Percentiles rank a stretch among this genome's conserved stretches.
Evolutionary conservation across 305 asterid genomes (phyloP).

Genomic region (Fraxinus platypoda): DNA sequence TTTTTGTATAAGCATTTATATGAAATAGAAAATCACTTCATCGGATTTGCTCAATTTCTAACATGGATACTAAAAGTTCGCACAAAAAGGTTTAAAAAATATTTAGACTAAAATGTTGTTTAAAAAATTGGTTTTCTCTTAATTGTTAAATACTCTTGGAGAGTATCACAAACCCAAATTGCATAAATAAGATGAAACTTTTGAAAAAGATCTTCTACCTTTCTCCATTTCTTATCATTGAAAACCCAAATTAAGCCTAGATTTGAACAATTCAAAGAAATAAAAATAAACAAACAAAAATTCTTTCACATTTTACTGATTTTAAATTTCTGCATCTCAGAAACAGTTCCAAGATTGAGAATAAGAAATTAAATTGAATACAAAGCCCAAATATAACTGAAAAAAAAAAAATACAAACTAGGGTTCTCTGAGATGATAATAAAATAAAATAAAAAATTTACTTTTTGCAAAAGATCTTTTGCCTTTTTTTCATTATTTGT

Average conservation of each 20-base stretch:
- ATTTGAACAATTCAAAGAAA: neutral
- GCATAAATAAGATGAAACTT: neutral
- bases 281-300: neutral
- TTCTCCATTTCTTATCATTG: neutral
- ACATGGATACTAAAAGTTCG: neutral
- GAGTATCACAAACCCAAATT: neutral
- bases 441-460: no score
- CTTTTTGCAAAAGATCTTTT: neutral
- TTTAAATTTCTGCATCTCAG: neutral
- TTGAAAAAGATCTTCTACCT: neutral
- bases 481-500: neutral
- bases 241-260: neutral
- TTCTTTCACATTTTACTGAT: neutral
- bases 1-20: neutral
- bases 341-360: neutral
- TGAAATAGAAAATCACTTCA: no score
- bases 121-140: neutral
- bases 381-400: neutral
- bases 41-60: neutral
- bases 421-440: no score
- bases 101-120: neutral
- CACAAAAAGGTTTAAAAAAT: neutral
- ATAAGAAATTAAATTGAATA: no score
- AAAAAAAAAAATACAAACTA: neutral
- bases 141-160: neutral